Conservation (phyloP, 495 filamentous ascomycete species). For the Daldinia vernicosa region DNA sequence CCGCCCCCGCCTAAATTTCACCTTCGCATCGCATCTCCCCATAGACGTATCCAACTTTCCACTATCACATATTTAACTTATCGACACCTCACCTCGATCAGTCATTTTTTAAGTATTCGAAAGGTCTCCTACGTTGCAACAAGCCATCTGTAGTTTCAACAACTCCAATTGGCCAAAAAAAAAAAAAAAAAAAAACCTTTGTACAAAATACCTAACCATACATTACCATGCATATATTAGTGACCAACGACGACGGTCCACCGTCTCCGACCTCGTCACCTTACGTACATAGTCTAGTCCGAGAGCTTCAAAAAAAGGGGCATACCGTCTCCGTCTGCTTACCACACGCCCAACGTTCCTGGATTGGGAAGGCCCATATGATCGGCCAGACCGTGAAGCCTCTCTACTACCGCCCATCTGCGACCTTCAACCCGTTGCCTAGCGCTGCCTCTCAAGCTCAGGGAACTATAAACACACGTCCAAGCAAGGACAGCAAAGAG, state of each 20-base stretch:
- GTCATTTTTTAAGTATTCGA: neutral
- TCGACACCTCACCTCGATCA: neutral
- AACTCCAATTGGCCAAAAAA: slow-evolving; percentile 20
- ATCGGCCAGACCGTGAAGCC: slow-evolving; percentile 86
- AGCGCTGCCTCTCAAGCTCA: slow-evolving; percentile 44
- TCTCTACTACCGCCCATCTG: slow-evolving; percentile 81
- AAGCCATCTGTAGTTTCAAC: neutral
- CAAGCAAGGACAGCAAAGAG: slow-evolving; percentile 55
- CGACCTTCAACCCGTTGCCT: slow-evolving; percentile 56
- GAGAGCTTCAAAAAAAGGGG: slow-evolving; percentile 76
- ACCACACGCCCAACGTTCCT: slow-evolving; percentile 90
- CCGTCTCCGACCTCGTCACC: slow-evolving; percentile 90
- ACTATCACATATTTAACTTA: neutral
- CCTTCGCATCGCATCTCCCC: slow-evolving; percentile 14
- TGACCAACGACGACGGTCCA: slow-evolving; percentile 92
- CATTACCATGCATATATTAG: slow-evolving; percentile 54
- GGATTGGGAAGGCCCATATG: slow-evolving; percentile 98
- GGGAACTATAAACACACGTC: slow-evolving; percentile 49
- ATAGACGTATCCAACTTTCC: slow-evolving; percentile 7
- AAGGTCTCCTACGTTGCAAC: neutral
- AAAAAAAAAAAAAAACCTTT: too few relatives aligned
- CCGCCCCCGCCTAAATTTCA: slow-evolving; percentile 35
- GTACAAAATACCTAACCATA: neutral
- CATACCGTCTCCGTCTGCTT: slow-evolving; percentile 89
- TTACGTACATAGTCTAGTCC: slow-evolving; percentile 87